These are phyloP conservation scores for Aspergillus proliferans DNA, from an alignment of 2,329 filamentous ascomycete genomes.

Conservation along the genomic window DNA sequence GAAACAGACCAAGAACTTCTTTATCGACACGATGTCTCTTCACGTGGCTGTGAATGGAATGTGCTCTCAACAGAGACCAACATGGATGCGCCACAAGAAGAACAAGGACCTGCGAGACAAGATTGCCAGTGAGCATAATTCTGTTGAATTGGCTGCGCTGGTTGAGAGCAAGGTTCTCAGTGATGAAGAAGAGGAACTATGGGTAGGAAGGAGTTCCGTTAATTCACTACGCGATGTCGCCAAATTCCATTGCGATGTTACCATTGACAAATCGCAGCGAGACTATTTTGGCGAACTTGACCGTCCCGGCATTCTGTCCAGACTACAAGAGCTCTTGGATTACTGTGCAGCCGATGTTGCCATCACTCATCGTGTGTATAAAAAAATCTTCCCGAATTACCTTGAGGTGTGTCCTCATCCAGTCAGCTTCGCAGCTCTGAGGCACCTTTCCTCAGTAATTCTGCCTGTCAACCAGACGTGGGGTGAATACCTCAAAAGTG, in stretches of 20 bases:
- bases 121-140: conserved; percentile 64
- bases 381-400: conserved; percentile 86
- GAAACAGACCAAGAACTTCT: conserved; percentile 74
- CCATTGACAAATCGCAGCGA: conserved; percentile 81
- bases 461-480: conserved; percentile 83
- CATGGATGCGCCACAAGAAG: conserved; percentile 96
- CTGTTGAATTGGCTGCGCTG: conserved; percentile 63
- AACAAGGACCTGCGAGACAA: conserved; percentile 76
- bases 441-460: conserved; percentile 90
- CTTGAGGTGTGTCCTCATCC: conserved; percentile 88
- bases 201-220: conserved; percentile 89
- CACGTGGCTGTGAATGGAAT: conserved; percentile 98
- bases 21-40: conserved; percentile 95
- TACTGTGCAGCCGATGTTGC: conserved; percentile 94
- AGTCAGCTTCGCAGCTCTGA: conserved; percentile 89
- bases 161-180: conserved; percentile 61
- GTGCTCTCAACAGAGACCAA: conserved; percentile 93
- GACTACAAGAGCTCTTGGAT: conserved; percentile 75
- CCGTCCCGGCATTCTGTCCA: conserved; percentile 60
- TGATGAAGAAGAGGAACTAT: conserved; percentile 88
- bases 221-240: conserved; percentile 95
- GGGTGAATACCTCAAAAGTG: conserved; percentile 75
- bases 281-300: conserved; percentile 82
- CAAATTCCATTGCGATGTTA: conserved; percentile 87
- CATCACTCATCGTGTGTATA: conserved; percentile 89